A percentile compares a stretch with the other conserved stretches of the same genome.
phyloP scores from a whole-genome alignment of 75 land plant species.

The Isoetes taiwanensis region DNA sequence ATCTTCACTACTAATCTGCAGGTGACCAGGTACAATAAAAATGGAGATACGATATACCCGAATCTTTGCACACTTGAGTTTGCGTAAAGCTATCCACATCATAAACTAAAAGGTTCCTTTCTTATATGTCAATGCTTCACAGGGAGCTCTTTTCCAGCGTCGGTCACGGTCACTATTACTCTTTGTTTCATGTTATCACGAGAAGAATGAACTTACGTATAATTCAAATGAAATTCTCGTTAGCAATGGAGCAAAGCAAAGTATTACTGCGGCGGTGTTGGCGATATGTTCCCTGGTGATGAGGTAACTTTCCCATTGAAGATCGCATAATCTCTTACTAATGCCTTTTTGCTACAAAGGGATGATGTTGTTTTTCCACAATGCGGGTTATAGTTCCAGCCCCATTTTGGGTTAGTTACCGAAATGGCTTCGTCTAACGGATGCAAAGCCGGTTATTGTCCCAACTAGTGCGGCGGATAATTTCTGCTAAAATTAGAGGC shows the following conservation, averaged over 20 bases:
- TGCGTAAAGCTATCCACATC: constrained; percentile 71
- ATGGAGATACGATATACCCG: no score
- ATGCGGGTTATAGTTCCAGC: constrained; percentile 88
- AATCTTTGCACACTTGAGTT: constrained; percentile 89
- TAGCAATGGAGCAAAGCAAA: constrained; percentile 96
- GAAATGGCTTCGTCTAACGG: constrained; percentile 87
- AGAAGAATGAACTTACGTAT: constrained; percentile 88
- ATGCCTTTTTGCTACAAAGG: not conserved
- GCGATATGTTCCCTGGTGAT: constrained; percentile 98
- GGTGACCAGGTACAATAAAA: no score
- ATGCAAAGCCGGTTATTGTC: constrained; percentile 75
- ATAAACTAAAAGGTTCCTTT: constrained; percentile 59
- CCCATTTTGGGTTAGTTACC: constrained; percentile 94
- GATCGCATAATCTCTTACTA: not conserved
- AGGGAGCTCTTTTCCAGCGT: no score
- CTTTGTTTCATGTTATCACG: no score
- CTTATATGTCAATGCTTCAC: no score
- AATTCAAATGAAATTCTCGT: constrained; percentile 82
- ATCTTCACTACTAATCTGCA: no score
- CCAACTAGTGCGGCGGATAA: constrained; percentile 56
- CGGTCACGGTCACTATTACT: no score
- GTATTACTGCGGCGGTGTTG: constrained; percentile 71
- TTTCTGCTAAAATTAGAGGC: constrained; percentile 72
- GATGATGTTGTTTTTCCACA: no score
- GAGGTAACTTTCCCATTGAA: constrained; percentile 38